Evolutionary conservation across 176 grass and related monocot genomes (phyloP), one percentile per base, ranked within the genome.

Genomic region (Triticum urartu): DNA sequence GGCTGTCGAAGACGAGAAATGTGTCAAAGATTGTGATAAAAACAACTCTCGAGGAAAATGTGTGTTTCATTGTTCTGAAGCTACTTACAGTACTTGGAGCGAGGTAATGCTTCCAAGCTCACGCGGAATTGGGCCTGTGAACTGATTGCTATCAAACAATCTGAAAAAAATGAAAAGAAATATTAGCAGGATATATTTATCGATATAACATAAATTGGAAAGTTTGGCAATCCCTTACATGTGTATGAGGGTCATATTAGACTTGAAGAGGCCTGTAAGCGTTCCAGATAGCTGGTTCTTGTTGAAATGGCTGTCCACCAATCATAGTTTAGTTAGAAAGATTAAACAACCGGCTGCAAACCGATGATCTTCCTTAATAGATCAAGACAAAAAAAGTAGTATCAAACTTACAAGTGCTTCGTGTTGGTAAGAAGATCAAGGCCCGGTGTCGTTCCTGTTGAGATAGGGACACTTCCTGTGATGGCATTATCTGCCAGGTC

Each of bases 41-140:
- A 81, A 33, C 0, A 50, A 48, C 18, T 34, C 11, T 10, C 21
- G 9, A 12, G 38, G 26, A 66, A 75, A n/a, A 45, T 0, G 4
- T 14, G 14, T 26, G 45, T 50, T 74, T 14, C 59, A 35, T 18
- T 56, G n/a, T 36, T 59, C 21, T 36, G 24, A 78, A 81, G 60
- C 70, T 91, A 89, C 90, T 92, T 77, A 92, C 90, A 92, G 80
- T 70, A 89, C 80, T 68, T 89, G 17, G 14, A 92, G 90, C 4
- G 80, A 1, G n/a, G 8, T 5, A 66, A 92, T 12, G 8, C 12
- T 9, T 39, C 90, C 90, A 69, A 92, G 2, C 21, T 89, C 87
- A 3, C 11, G 1, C 63, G 90, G 90, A 45, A 92, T 92, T 63
- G 60, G 2, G 17, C 87, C 90, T 68, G 59, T 63, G 1, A 92